Evolutionary conservation across 257 asterid species (phyloP).

Genomic region (Verbascum thapsus): DNA sequence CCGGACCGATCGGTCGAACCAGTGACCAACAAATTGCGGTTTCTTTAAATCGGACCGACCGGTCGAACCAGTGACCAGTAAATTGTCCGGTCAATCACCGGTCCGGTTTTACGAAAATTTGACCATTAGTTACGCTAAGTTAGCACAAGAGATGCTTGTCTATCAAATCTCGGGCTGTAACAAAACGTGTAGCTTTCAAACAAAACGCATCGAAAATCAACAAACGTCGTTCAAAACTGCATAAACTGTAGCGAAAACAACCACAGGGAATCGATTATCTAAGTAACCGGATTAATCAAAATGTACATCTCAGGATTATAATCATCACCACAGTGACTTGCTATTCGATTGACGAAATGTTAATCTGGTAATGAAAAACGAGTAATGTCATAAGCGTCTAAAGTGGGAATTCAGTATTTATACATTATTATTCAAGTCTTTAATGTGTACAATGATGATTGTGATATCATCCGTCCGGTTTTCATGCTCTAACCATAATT

Average conservation of each 20-base stretch:
- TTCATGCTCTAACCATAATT: constrained; percentile 86
- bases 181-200: constrained; percentile 4
- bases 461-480: constrained; percentile 96
- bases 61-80: too few relatives aligned
- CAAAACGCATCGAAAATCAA: background rate
- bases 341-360: constrained; percentile 23
- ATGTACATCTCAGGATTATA: constrained; percentile 24
- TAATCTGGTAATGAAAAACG: constrained; percentile 32
- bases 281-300: background rate
- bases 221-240: background rate
- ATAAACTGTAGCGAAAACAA: background rate
- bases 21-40: too few relatives aligned
- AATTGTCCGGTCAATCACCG: too few relatives aligned
- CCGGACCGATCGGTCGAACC: too few relatives aligned
- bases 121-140: too few relatives aligned
- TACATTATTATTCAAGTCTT: constrained; percentile 62
- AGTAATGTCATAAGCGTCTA: constrained; percentile 32
- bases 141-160: too few relatives aligned
- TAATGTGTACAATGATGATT: constrained; percentile 78
- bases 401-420: constrained; percentile 44
- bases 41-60: too few relatives aligned
- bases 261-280: constrained; percentile 12
- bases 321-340: constrained; percentile 17
- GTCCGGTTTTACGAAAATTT: too few relatives aligned
- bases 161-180: background rate